Evolutionary conservation across 2,329 filamentous ascomycete species (phyloP).

Genomic region (Sporothrix pseudoabietina): DNA sequence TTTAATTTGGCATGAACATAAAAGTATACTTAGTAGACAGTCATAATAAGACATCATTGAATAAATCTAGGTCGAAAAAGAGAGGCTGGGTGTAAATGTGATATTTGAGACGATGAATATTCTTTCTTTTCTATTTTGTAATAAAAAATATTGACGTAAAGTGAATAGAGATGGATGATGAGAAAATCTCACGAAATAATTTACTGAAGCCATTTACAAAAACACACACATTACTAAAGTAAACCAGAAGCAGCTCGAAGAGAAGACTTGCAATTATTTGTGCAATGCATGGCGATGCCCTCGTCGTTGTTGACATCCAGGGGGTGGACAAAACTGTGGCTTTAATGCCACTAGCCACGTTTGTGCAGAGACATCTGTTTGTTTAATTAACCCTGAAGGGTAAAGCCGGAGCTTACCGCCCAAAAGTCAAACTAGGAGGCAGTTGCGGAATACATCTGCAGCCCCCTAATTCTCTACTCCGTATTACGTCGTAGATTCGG

Average conservation of each 20-base stretch:
- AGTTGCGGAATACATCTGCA: not conserved
- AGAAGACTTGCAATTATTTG: not conserved
- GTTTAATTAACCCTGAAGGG: not conserved
- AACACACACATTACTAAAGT: too few relatives aligned
- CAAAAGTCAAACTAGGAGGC: not conserved
- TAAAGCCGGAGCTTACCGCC: conserved; percentile 6
- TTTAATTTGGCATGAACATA: not conserved
- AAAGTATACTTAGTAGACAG: not conserved
- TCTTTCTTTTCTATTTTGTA: too few relatives aligned
- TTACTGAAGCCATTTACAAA: too few relatives aligned
- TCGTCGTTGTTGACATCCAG: not conserved
- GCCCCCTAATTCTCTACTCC: not conserved
- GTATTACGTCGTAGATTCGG: too few relatives aligned
- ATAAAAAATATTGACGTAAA: too few relatives aligned
- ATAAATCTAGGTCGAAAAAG: too few relatives aligned
- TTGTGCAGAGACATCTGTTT: not conserved
- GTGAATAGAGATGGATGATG: too few relatives aligned
- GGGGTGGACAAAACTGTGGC: not conserved
- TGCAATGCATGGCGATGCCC: not conserved
- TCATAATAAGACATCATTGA: too few relatives aligned
- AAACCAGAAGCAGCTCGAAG: not conserved
- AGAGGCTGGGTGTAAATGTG: too few relatives aligned
- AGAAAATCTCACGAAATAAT: too few relatives aligned
- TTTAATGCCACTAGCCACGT: not conserved
- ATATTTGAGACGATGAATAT: too few relatives aligned